Conservation (phyloP, 371 early-diverging fungal species). For the Mortierella sp. region DNA sequence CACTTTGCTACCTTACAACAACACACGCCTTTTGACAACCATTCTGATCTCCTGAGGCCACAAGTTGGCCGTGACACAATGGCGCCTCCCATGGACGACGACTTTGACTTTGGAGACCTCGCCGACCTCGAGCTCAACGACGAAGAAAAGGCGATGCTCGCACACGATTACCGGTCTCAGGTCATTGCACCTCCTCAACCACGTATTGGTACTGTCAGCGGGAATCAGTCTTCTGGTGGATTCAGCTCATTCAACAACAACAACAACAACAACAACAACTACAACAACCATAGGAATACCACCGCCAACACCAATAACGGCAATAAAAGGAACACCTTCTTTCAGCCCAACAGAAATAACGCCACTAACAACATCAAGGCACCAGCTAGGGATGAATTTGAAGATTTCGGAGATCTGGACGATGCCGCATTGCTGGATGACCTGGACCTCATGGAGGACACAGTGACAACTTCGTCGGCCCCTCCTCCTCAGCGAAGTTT, state of each 20-base stretch:
- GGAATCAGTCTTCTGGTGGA: not conserved
- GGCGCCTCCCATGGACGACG: constrained; percentile 36
- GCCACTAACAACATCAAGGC: not conserved
- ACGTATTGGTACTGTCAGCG: not conserved
- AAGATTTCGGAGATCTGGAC: constrained; percentile 49
- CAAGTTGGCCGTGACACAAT: constrained; percentile 18
- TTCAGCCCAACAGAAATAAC: not conserved
- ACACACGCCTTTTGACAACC: not conserved
- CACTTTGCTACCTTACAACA: not conserved
- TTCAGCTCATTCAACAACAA: not conserved
- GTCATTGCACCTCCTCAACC: not conserved
- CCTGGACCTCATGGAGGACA: constrained; percentile 22
- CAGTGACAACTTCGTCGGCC: not conserved
- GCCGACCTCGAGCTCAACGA: constrained; percentile 28
- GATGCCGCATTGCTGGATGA: constrained; percentile 39
- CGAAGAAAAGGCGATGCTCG: constrained; percentile 25
- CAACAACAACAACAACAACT: not conserved
- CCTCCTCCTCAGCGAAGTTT: not conserved
- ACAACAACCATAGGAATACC: not conserved
- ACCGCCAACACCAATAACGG: not conserved
- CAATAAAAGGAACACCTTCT: not conserved
- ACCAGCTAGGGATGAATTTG: constrained; percentile 38
- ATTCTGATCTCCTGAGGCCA: not conserved
- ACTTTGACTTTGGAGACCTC: constrained; percentile 38
- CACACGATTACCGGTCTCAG: not conserved